phyloP scores from a whole-genome alignment of 768 basidiomycete species.

The Holtermannia corniformis region DNA sequence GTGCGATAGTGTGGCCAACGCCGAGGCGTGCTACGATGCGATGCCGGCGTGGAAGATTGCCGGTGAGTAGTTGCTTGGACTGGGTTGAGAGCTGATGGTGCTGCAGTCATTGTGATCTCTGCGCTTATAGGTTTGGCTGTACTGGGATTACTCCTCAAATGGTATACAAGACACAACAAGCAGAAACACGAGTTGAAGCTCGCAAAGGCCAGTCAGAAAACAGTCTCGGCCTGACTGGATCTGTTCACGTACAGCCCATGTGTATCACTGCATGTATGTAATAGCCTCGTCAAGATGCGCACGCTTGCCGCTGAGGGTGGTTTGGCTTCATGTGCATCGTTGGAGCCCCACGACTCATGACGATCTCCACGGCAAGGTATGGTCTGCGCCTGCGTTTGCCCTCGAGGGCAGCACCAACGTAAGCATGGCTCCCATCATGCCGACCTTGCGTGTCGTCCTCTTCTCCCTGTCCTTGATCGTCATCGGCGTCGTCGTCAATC shows the following conservation, averaged over 20 bases:
- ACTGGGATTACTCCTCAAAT: not conserved
- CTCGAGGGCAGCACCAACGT: not conserved
- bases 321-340: too few relatives aligned
- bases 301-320: too few relatives aligned
- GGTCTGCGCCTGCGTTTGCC: too few relatives aligned
- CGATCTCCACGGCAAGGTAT: too few relatives aligned
- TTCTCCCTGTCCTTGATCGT: not conserved
- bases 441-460: not conserved
- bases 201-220: too few relatives aligned
- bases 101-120: conserved; percentile 19
- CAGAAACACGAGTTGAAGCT: not conserved
- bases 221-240: too few relatives aligned
- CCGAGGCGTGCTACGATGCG: not conserved
- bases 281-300: too few relatives aligned
- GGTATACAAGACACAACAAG: not conserved
- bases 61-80: not conserved
- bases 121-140: not conserved
- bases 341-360: too few relatives aligned
- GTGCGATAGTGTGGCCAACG: not conserved
- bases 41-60: not conserved
- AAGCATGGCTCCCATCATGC: too few relatives aligned
- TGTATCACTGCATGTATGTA: too few relatives aligned
- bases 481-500: conserved; percentile 11
- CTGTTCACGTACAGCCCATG: too few relatives aligned
- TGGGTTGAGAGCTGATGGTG: not conserved